Percentiles rank a stretch among this genome's conserved stretches.
Conservation (phyloP, 371 early-diverging fungal species). For the Massospora cicadina region DNA sequence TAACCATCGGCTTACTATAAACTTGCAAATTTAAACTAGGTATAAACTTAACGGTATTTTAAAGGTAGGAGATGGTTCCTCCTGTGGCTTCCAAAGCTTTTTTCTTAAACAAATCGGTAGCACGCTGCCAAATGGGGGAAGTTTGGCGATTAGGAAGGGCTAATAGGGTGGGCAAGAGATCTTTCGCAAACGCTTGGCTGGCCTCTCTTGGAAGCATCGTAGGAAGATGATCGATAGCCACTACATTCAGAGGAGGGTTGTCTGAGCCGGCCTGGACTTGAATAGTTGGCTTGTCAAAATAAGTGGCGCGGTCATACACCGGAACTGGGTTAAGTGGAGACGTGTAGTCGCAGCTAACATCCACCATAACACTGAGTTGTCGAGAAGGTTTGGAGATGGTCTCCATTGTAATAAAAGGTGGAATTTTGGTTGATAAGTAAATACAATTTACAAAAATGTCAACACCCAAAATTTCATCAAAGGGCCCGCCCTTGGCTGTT, state of each 20-base stretch:
- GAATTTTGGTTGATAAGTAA: slow-evolving; percentile 77
- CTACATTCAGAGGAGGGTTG: slow-evolving; percentile 45
- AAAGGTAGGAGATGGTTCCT: no score
- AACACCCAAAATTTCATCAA: slow-evolving; percentile 65
- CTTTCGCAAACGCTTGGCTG: slow-evolving; percentile 64
- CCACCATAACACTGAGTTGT: slow-evolving; percentile 64
- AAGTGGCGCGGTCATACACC: slow-evolving; percentile 73
- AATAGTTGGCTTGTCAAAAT: slow-evolving; percentile 80
- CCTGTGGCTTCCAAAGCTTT: slow-evolving; percentile 26
- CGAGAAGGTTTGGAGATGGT: slow-evolving; percentile 43
- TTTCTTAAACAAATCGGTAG: slow-evolving; percentile 60
- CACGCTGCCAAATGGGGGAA: slow-evolving; percentile 70
- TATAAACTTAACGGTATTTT: no score
- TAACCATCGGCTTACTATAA: no score
- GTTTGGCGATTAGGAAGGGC: slow-evolving; percentile 35
- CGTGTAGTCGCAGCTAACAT: slow-evolving; percentile 92
- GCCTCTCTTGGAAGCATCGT: slow-evolving; percentile 86
- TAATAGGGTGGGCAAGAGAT: slow-evolving; percentile 68
- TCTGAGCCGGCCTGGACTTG: slow-evolving; percentile 25
- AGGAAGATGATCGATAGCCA: slow-evolving; percentile 93
- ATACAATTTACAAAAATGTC: slow-evolving; percentile 97
- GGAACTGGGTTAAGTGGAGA: slow-evolving; percentile 95
- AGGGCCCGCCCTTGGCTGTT: slow-evolving; percentile 86
- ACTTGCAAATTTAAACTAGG: no score
- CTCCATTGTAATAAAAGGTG: slow-evolving; percentile 78